phyloP scores from a whole-genome alignment of 1,284 basidiomycete genomes.

The Xerocomus nothofagi region DNA sequence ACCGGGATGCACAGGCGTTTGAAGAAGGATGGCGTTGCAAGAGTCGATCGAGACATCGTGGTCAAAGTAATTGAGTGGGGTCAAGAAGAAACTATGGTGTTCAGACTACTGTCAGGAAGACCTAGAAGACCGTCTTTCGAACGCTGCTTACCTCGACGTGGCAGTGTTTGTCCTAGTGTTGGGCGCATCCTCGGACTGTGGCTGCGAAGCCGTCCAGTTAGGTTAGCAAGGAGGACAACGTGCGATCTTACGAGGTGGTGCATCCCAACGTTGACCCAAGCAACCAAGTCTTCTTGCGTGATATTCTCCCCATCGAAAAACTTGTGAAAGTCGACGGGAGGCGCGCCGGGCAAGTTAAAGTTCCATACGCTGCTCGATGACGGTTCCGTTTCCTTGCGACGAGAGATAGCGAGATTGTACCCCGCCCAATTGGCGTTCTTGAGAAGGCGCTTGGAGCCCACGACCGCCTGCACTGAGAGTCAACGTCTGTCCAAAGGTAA shows the following conservation, averaged over 20 bases:
- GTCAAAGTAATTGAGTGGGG: conserved; percentile 67
- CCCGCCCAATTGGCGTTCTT: conserved; percentile 67
- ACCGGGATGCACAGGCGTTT: conserved; percentile 40
- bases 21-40: conserved; percentile 53
- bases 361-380: conserved; percentile 60
- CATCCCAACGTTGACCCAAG: conserved; percentile 66
- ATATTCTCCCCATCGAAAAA: conserved; percentile 66
- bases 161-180: conserved; percentile 63
- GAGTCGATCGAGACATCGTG: conserved; percentile 58
- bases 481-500: conserved; percentile 4
- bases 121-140: too few species aligned
- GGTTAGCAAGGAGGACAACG: background rate
- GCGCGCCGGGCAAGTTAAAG: conserved; percentile 56
- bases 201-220: conserved; percentile 30
- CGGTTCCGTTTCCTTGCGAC: conserved; percentile 60
- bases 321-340: conserved; percentile 60
- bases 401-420: conserved; percentile 59
- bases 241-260: conserved; percentile 48
- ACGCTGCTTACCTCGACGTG: conserved; percentile 45
- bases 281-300: conserved; percentile 59
- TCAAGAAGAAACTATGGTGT: conserved; percentile 54
- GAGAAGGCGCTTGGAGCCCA: conserved; percentile 56
- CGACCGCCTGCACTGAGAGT: conserved; percentile 44
- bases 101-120: too few species aligned
- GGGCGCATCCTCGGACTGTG: conserved; percentile 60